Evolutionary conservation across 768 basidiomycete genomes (phyloP).

Genomic region (Cystobasidium tubakii): DNA sequence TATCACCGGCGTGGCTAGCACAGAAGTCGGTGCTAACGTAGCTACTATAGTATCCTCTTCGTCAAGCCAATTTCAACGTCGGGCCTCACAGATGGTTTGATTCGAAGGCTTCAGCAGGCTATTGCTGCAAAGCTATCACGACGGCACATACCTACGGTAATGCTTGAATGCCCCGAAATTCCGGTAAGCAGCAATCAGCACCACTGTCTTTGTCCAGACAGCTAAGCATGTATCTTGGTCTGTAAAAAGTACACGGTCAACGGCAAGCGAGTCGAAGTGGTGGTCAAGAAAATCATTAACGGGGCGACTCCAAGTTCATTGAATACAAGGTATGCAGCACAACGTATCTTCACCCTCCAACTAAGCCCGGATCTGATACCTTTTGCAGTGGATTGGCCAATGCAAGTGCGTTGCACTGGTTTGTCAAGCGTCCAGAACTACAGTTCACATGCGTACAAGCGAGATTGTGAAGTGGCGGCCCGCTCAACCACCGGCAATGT

Average conservation of each 20-base stretch:
- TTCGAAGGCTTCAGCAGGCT: conserved; percentile 35
- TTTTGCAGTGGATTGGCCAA: no score
- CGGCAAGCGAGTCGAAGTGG: conserved; percentile 44
- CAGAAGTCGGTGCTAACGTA: neutral
- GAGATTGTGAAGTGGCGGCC: no score
- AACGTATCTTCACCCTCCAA: conserved; percentile 38
- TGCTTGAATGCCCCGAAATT: conserved; percentile 39
- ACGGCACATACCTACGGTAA: conserved; percentile 43
- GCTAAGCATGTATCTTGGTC: no score
- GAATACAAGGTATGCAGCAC: conserved; percentile 39
- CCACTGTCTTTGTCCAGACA: no score
- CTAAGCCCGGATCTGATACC: conserved; percentile 40
- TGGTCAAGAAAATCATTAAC: conserved; percentile 43
- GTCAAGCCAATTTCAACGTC: conserved; percentile 40
- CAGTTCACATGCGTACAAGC: no score
- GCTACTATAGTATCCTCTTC: conserved; percentile 40
- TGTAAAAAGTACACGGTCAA: conserved; percentile 41
- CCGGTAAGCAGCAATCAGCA: neutral
- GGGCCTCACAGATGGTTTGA: conserved; percentile 24
- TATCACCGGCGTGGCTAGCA: neutral
- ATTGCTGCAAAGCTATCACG: conserved; percentile 40
- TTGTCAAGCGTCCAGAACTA: no score
- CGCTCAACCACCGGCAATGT: no score
- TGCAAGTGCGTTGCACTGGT: no score
- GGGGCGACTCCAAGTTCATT: conserved; percentile 35